Base-by-base conservation (phyloP, 2,329 filamentous ascomycete species). In the Fusarium goolgardi region DNA sequence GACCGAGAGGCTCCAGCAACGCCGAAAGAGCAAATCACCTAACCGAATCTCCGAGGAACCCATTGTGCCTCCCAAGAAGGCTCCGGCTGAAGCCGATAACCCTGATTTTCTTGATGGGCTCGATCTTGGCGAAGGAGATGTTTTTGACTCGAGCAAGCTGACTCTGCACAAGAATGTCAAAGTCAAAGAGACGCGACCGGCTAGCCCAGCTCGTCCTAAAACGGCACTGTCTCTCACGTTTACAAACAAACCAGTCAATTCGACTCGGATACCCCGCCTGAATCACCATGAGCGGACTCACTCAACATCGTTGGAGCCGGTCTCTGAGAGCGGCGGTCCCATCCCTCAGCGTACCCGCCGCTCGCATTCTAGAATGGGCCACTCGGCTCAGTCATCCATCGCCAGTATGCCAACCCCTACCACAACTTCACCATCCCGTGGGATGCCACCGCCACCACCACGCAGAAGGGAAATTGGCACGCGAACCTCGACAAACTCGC, bases 111-210 rank as follows among this genome's bases (percentile, higher is more conserved):
- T 97, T 55, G 86, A 91, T 27, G 95, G 91, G 40, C 86, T 99
- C 62, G 96, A 98, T 58, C 87, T 98, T 75, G 94, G 92, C 35
- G 89, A 93, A 71, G 93, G 90, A 8, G 91, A 95, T 68, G 85
- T 93, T 18, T 93, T 98, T 73, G 89, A 93, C 74, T 88, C 91
- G 4, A 88, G 86, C 59, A 97, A 95, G 78, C 84, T 93, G 43
- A 95, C 91, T 1, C 83, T 97, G 20, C 96, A 98, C 77, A 93
- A 92, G 67, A 97, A 99, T 76, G 87, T 99, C 69, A 94, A 95
- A 77, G 86, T 96, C 73, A 97, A 96, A 79, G 87, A 90, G 68
- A 82, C 88, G 65, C 85, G 88, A 54, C 85, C 89, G 21, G 81
- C 86, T 16, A 94, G 93, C 69, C 91, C 93, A 46, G 85, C 86